These are phyloP conservation scores for Hypoxylon sp. DNA, from an alignment of 2,329 filamentous ascomycete species.

Conservation along the genomic window DNA sequence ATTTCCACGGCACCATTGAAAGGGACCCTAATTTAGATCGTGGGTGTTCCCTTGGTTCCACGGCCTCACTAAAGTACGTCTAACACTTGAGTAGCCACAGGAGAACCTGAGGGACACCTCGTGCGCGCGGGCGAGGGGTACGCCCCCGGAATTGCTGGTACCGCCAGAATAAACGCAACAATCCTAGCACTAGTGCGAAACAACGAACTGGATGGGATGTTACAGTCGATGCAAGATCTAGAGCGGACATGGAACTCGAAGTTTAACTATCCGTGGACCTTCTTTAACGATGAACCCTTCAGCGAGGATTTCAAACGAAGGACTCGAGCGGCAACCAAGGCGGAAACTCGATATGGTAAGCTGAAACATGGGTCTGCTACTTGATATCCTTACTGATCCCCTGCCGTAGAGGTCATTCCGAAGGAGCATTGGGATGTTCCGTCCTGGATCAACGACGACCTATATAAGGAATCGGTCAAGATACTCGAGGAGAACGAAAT, in stretches of 20 bases:
- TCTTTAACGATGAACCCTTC: conserved; percentile 97
- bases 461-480: conserved; percentile 87
- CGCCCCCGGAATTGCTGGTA: conserved; percentile 79
- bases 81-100: conserved; percentile 72
- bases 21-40: conserved; percentile 90
- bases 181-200: conserved; percentile 94
- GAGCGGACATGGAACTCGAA: conserved; percentile 98
- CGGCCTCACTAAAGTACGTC: conserved; percentile 4
- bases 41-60: conserved; percentile 62
- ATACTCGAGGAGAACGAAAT: conserved; percentile 87
- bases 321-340: conserved; percentile 87
- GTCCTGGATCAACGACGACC: conserved; percentile 89
- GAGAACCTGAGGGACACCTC: conserved; percentile 84
- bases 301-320: conserved; percentile 90
- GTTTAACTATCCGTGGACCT: conserved; percentile 99
- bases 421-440: conserved; percentile 94
- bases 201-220: conserved; percentile 85
- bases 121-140: conserved; percentile 84
- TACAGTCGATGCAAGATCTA: conserved; percentile 90
- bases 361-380: conserved; percentile 1
- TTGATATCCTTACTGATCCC: conserved; percentile 49
- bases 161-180: conserved; percentile 92
- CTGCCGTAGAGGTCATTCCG: conserved; percentile 83
- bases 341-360: conserved; percentile 86
- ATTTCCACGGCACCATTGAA: conserved; percentile 63